A percentile compares a stretch with the other conserved stretches of the same genome.
phyloP scores from a whole-genome alignment of 306 rosid genomes.

The Alnus glutinosa region DNA sequence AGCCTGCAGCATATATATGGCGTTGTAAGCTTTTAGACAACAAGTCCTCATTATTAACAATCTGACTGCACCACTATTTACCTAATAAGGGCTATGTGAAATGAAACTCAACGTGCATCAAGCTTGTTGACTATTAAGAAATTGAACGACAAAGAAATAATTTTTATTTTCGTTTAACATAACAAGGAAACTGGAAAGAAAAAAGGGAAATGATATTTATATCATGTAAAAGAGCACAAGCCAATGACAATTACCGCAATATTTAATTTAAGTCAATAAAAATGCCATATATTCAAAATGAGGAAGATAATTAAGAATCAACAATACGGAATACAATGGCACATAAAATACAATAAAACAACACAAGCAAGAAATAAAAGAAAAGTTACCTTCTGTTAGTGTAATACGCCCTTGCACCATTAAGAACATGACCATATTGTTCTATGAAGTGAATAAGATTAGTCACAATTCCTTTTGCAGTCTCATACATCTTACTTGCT shows the following conservation, averaged over 20 bases:
- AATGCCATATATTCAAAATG: not conserved
- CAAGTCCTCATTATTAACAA: not conserved
- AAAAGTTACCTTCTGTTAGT: slow-evolving; percentile 73
- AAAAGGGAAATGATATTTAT: not conserved
- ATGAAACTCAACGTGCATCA: not conserved
- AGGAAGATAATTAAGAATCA: not conserved
- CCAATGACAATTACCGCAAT: not conserved
- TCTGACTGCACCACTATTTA: not conserved
- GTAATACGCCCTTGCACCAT: slow-evolving; percentile 87
- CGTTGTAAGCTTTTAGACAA: not conserved
- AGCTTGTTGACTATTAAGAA: not conserved
- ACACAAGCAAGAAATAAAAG: not conserved
- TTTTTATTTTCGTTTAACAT: not conserved
- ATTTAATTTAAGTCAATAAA: not conserved
- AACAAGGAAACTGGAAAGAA: not conserved
- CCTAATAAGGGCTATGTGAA: not conserved
- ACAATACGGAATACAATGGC: not conserved
- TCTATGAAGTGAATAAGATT: slow-evolving; percentile 69
- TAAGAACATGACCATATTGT: slow-evolving; percentile 77
- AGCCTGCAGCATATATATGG: not conserved
- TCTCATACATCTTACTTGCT: slow-evolving; percentile 77
- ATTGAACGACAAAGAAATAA: not conserved
- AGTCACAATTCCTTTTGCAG: slow-evolving; percentile 64
- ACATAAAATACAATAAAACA: not conserved
- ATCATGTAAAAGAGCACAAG: not conserved